A percentile compares a stretch with the other conserved stretches of the same genome.
Conservation (phyloP, 768 basidiomycete genomes). For the Boletus tomentosulus region DNA sequence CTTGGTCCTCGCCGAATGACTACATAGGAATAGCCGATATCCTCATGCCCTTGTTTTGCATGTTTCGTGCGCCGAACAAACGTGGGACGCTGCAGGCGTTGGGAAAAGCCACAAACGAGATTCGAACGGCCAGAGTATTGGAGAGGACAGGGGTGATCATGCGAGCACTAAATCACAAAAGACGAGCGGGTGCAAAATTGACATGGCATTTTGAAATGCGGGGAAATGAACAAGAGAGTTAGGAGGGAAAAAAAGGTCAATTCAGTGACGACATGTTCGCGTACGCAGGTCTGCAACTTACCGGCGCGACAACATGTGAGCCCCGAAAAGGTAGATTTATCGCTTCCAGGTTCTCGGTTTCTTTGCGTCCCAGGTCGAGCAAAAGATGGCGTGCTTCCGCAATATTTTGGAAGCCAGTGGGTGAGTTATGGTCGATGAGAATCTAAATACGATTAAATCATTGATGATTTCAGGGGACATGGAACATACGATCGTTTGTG, state of each 20-base stretch:
- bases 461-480: background rate
- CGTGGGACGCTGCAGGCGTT: constrained; percentile 79
- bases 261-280: background rate
- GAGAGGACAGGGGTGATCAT: constrained; percentile 82
- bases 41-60: constrained; percentile 78
- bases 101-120: constrained; percentile 77
- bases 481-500: constrained; percentile 63
- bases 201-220: constrained; percentile 13
- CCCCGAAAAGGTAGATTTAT: constrained; percentile 43
- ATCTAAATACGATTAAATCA: constrained; percentile 44
- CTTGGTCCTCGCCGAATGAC: constrained; percentile 78
- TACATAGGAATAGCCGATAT: constrained; percentile 86
- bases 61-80: constrained; percentile 90
- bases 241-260: background rate
- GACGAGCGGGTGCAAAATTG: constrained; percentile 1
- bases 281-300: constrained; percentile 36
- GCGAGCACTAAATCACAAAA: constrained; percentile 66
- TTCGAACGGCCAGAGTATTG: constrained; percentile 48
- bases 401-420: constrained; percentile 70
- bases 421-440: constrained; percentile 80
- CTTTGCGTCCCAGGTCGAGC: constrained; percentile 57
- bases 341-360: constrained; percentile 45
- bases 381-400: constrained; percentile 76
- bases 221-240: constrained; percentile 7
- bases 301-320: constrained; percentile 85